phyloP scores from a whole-genome alignment of 2,329 filamentous ascomycete species.

The Leptographium wingfieldii region DNA sequence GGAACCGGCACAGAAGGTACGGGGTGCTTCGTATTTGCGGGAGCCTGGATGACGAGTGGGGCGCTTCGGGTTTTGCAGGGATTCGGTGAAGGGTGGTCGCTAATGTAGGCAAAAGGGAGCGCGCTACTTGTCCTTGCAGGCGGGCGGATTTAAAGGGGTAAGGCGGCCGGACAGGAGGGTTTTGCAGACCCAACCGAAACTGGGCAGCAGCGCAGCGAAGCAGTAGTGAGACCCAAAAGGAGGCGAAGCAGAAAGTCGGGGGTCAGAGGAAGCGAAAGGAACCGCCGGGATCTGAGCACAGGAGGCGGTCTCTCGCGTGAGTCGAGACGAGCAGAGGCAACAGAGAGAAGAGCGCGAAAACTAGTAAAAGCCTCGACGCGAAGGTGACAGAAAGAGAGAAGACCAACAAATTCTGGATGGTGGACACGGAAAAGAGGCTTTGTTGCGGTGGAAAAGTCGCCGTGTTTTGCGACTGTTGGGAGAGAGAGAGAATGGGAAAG shows the following conservation, averaged over 20 bases:
- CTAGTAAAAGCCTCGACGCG: constrained; percentile 31
- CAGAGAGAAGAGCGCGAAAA: constrained; percentile 24
- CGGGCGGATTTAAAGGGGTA: background rate
- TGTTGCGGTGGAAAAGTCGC: constrained; percentile 3
- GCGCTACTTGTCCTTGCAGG: background rate
- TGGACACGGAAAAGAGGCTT: background rate
- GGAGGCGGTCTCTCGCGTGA: background rate
- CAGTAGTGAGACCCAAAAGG: background rate
- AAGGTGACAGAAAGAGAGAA: constrained; percentile 8
- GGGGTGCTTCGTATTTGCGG: constrained; percentile 3
- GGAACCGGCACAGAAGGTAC: background rate
- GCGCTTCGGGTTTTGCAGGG: constrained; percentile 5
- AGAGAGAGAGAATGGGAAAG: constrained; percentile 3
- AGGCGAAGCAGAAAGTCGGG: background rate
- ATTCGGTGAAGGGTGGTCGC: constrained; percentile 1
- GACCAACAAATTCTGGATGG: background rate
- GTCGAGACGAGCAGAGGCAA: background rate
- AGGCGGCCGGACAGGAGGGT: background rate
- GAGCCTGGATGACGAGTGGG: constrained; percentile 4
- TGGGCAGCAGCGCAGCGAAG: background rate
- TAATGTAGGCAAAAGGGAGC: constrained; percentile 7
- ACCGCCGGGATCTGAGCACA: background rate
- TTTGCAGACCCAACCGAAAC: background rate
- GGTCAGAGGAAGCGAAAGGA: background rate
- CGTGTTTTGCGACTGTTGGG: constrained; percentile 7